These are phyloP conservation scores for Syzygium grande DNA, from an alignment of 345 rosid species.

Conservation along the genomic window DNA sequence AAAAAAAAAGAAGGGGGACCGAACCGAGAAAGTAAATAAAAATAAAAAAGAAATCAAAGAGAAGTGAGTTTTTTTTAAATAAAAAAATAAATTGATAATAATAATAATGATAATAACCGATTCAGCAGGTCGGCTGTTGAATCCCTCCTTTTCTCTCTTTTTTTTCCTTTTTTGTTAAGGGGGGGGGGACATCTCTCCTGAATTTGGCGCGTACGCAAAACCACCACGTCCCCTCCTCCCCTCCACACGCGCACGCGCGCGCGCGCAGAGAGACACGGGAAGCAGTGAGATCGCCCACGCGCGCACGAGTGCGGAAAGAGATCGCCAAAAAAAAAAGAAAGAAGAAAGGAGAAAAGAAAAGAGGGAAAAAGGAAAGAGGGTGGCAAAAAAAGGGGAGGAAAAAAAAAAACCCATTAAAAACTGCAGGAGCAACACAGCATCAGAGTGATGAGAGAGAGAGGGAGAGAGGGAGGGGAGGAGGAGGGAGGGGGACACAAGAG, in stretches of 20 bases:
- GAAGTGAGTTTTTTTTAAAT: background rate
- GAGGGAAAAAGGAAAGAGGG: too few relatives aligned
- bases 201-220: background rate
- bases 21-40: too few relatives aligned
- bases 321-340: background rate
- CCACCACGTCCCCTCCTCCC: background rate
- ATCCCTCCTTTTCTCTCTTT: accelerated
- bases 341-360: too few relatives aligned
- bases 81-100: background rate
- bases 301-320: background rate
- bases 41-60: background rate
- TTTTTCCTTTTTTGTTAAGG: background rate
- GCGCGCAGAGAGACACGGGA: too few relatives aligned
- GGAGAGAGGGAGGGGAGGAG: background rate
- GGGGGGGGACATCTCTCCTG: background rate
- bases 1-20: background rate
- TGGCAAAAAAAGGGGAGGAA: too few relatives aligned
- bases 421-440: background rate
- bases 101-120: background rate
- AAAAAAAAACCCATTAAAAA: too few relatives aligned
- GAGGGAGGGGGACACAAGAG: background rate
- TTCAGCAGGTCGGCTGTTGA: background rate
- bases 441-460: background rate
- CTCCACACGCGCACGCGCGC: too few relatives aligned
- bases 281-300: background rate